Evolutionary conservation across 495 filamentous ascomycete species (phyloP).

Genomic region (Aspergillus ostianus): DNA sequence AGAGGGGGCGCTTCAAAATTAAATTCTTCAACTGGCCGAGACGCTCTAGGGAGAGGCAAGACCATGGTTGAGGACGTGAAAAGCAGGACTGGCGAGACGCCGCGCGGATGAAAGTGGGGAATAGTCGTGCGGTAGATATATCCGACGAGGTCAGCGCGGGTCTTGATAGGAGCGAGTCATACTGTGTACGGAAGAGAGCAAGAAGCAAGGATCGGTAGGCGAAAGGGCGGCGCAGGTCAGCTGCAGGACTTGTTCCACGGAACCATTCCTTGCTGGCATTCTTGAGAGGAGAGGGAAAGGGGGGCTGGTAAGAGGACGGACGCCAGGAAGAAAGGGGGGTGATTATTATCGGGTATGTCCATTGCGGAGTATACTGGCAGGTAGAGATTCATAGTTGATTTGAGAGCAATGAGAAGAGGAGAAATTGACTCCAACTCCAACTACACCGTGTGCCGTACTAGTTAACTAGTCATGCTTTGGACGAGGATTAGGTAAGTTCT

Average conservation of each 20-base stretch:
- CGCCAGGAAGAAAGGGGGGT: background rate
- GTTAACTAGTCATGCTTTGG: too few relatives aligned
- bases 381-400: background rate
- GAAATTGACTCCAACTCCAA: background rate
- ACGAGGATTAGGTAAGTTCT: background rate
- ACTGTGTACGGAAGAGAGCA: background rate
- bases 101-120: conserved; percentile 2
- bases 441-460: too few relatives aligned
- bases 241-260: background rate
- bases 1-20: background rate
- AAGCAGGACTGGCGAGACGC: background rate
- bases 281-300: background rate
- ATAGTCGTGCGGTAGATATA: conserved; percentile 12
- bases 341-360: background rate
- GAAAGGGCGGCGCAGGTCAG: background rate
- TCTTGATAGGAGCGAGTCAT: background rate
- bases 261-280: background rate
- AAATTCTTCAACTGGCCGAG: background rate
- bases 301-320: background rate
- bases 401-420: background rate
- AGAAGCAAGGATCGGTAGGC: background rate
- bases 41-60: background rate
- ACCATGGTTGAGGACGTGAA: background rate
- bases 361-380: background rate
- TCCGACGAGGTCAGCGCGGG: conserved; percentile 7